Evolutionary conservation across 768 basidiomycete genomes (phyloP), one percentile per base, ranked within the genome.

Genomic region (Punctularia strigosozonata): DNA sequence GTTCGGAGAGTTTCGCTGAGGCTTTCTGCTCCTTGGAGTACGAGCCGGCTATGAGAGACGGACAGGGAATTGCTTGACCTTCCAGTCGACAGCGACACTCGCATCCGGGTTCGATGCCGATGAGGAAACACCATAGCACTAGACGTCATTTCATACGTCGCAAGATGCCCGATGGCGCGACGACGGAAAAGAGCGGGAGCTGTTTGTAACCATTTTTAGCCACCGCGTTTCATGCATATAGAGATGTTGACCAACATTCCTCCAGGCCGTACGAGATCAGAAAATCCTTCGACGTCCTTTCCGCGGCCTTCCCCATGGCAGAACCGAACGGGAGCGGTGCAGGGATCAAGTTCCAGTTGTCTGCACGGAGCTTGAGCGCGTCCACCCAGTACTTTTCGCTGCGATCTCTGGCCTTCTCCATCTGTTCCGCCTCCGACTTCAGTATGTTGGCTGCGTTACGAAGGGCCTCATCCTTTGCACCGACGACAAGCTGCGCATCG

Each of bases 301-400:
- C 86, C 6, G 79, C 73, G 20, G 82, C 81, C 57, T 84, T 85
- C 12, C 80, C 84, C 0, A 66, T 76, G 1, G 75, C 62, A 19
- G 79, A 70, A 26, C 83, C 84, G 28, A 63, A 60, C 12, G 82
- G 85, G 26, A 87, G 66, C 18, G 86, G 85, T 6, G 85, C 81
- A 23, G 85, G 82, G 31, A 80, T 71, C 24, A 90, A 60, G 12
- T 80, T 71, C 87, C 87, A 90, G 47, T 90, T 89, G 6, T 68
- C 75, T 49, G 72, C 60, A 45, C 87, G 64, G 32, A 84, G 77
- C 52, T 74, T 80, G 33, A 90, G 64, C 3, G 87, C 87, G 52
- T 88, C 75, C 5, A 77, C 65, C 87, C 87, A 90, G 48, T 88
- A 88, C 43, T 65, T 74, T 51, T 87, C 83, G 30, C 77, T 72